phyloP scores from a whole-genome alignment of 2,329 filamentous ascomycete species.

The Trichophyton schoenleinii region DNA sequence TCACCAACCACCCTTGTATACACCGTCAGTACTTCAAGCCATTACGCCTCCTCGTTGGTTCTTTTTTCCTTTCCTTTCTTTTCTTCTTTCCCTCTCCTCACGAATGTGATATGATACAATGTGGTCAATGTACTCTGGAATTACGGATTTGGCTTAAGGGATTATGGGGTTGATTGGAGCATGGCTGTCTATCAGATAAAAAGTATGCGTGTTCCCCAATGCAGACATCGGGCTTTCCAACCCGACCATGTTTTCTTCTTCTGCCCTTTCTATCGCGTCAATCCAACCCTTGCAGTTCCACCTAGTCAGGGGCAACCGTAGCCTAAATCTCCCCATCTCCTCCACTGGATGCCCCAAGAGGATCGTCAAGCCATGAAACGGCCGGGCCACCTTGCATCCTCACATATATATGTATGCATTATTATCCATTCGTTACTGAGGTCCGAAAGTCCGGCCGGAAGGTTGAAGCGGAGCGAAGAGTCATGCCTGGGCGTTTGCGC shows the following conservation, averaged over 20 bases:
- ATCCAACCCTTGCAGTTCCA: not conserved
- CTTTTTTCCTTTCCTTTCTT: not conserved
- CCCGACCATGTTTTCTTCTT: not conserved
- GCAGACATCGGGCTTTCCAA: not conserved
- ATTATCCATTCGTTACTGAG: not conserved
- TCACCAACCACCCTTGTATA: not conserved
- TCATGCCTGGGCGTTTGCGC: not conserved
- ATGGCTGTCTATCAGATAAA: not conserved
- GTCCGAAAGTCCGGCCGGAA: not conserved
- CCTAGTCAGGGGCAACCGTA: not conserved
- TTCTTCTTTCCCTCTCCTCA: not conserved
- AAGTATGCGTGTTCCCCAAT: not conserved
- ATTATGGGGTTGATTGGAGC: not conserved
- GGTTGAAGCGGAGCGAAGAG: not conserved
- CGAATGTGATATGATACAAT: conserved; percentile 2
- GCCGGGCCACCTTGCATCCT: not conserved
- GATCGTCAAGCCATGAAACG: conserved; percentile 1
- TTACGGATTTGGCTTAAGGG: not conserved
- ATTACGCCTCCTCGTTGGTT: not conserved
- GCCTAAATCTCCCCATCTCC: not conserved
- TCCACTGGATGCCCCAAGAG: not conserved
- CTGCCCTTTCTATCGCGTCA: not conserved
- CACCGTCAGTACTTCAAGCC: not conserved
- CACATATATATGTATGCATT: not conserved
- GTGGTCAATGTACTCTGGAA: not conserved